phyloP scores from a whole-genome alignment of 495 filamentous ascomycete species.

The Neurospora sp. region DNA sequence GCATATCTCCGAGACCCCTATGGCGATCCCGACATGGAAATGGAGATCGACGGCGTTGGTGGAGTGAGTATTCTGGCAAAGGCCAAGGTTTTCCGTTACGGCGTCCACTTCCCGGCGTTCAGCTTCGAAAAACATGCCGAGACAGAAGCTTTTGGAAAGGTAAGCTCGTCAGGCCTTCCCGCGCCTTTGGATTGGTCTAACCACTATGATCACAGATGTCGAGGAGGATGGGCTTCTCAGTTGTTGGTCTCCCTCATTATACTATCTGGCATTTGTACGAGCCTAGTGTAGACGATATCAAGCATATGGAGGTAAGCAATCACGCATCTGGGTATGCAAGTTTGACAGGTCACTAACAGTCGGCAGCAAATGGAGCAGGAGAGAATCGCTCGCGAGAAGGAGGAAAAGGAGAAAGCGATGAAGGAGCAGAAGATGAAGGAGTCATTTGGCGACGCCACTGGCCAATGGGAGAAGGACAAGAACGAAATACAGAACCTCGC shows the following conservation, averaged over 20 bases:
- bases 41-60: slow-evolving; percentile 97
- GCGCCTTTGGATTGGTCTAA: background rate
- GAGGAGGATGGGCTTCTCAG: slow-evolving; percentile 86
- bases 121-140: slow-evolving; percentile 98
- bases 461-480: slow-evolving; percentile 79
- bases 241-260: slow-evolving; percentile 96
- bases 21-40: slow-evolving; percentile 97
- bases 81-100: slow-evolving; percentile 84
- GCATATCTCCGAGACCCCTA: slow-evolving; percentile 96
- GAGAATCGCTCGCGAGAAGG: slow-evolving; percentile 57
- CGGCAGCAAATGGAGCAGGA: slow-evolving; percentile 77
- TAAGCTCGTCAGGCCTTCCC: slow-evolving; percentile 25
- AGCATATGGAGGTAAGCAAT: slow-evolving; percentile 74
- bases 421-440: slow-evolving; percentile 58
- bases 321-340: background rate
- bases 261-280: slow-evolving; percentile 99
- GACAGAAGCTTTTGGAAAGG: slow-evolving; percentile 98
- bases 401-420: slow-evolving; percentile 60
- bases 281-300: slow-evolving; percentile 90
- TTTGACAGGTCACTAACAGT: slow-evolving; percentile 9
- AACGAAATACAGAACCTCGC: slow-evolving; percentile 59
- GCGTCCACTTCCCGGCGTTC: slow-evolving; percentile 96
- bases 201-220: slow-evolving; percentile 70
- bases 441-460: slow-evolving; percentile 56
- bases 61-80: slow-evolving; percentile 97